These are phyloP conservation scores for Raffaelea ambrosiae DNA, from an alignment of 2,329 filamentous ascomycete species.

Conservation along the genomic window DNA sequence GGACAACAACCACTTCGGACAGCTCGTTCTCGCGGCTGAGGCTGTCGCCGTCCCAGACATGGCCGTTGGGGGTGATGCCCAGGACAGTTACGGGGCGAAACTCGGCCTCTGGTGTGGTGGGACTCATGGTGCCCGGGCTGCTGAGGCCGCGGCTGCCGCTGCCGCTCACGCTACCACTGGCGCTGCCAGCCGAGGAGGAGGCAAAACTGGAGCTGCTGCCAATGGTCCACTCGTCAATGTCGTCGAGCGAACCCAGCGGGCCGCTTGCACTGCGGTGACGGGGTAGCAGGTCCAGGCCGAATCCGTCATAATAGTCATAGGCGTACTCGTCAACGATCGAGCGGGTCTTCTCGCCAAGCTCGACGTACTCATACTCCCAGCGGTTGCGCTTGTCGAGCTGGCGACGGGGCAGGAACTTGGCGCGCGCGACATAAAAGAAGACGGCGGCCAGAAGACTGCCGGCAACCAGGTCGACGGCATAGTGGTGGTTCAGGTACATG, in stretches of 20 bases:
- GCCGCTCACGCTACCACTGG: slow-evolving; percentile 26
- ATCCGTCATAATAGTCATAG: slow-evolving; percentile 34
- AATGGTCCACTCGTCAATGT: slow-evolving; percentile 85
- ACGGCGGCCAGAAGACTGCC: slow-evolving; percentile 71
- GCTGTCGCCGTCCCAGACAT: slow-evolving; percentile 28
- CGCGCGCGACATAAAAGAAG: slow-evolving; percentile 74
- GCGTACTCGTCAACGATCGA: slow-evolving; percentile 33
- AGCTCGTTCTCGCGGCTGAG: slow-evolving; percentile 32
- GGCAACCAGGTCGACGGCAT: slow-evolving; percentile 83
- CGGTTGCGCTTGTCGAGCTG: slow-evolving; percentile 80
- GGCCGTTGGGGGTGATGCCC: slow-evolving; percentile 27
- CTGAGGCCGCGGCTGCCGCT: slow-evolving; percentile 38
- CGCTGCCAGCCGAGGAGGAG: slow-evolving; percentile 22
- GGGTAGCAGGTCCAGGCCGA: slow-evolving; percentile 37
- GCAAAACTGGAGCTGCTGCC: slow-evolving; percentile 72
- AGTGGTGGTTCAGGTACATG: slow-evolving; percentile 97
- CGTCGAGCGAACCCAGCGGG: slow-evolving; percentile 28
- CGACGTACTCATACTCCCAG: slow-evolving; percentile 94
- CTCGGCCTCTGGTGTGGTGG: slow-evolving; percentile 37
- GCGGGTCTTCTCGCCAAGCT: slow-evolving; percentile 56
- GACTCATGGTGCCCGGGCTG: slow-evolving; percentile 42
- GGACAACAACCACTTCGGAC: slow-evolving; percentile 34
- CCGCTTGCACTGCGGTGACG: slow-evolving; percentile 6
- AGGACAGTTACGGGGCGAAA: slow-evolving; percentile 18
- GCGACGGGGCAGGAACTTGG: slow-evolving; percentile 70